These are phyloP conservation scores for Aurantiochytrium sp. DNA, from an alignment of 108 stramenopile genomes.

Conservation along the genomic window DNA sequence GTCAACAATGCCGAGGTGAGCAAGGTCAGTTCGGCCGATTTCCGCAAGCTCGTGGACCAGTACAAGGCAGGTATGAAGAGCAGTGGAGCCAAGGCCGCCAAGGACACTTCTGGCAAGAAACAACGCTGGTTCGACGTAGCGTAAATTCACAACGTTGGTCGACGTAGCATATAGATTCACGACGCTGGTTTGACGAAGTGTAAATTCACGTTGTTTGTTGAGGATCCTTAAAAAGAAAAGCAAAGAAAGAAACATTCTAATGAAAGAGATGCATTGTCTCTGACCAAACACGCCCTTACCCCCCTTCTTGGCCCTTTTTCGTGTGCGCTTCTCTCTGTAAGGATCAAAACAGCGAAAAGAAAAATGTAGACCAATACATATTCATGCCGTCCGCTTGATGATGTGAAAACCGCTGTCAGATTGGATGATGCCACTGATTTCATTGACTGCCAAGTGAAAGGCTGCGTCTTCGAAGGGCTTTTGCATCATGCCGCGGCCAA, in stretches of 20 bases:
- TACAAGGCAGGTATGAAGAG: neutral
- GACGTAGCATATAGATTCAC: no score
- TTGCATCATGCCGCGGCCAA: slow-evolving; percentile 66
- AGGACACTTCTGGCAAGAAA: neutral
- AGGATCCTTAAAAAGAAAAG: no score
- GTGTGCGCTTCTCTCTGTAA: no score
- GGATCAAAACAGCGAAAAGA: neutral
- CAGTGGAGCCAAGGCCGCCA: neutral
- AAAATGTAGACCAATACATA: neutral
- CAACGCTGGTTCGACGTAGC: neutral
- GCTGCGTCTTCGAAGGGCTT: slow-evolving; percentile 85
- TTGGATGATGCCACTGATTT: slow-evolving; percentile 63
- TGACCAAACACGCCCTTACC: no score
- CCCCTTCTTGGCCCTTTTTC: no score
- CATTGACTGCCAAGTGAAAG: slow-evolving; percentile 50
- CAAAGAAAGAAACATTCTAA: no score
- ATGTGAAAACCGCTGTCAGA: slow-evolving; percentile 92
- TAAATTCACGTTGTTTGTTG: no score
- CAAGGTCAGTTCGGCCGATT: neutral
- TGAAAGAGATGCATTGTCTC: no score
- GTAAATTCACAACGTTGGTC: neutral
- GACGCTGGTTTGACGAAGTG: no score
- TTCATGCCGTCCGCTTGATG: slow-evolving; percentile 66
- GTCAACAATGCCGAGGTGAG: neutral
- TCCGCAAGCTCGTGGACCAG: neutral